These are phyloP conservation scores for Fusarium secorum DNA, from an alignment of 2,329 filamentous ascomycete genomes.

Conservation along the genomic window DNA sequence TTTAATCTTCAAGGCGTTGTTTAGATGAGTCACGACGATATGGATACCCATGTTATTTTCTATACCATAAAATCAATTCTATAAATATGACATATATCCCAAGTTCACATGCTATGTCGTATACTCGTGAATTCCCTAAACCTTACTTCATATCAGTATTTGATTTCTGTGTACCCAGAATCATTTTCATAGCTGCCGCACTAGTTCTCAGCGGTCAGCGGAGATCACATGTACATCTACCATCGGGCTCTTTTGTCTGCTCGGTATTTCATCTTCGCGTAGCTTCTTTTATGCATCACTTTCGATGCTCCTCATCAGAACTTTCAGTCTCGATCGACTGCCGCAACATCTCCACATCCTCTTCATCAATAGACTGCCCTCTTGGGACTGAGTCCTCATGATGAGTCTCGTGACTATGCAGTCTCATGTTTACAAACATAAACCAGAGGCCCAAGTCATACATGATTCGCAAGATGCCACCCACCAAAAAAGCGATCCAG, in stretches of 20 bases:
- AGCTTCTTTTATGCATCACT: background rate
- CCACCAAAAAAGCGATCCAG: constrained; percentile 69
- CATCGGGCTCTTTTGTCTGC: rapidly evolving
- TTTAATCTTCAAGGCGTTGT: background rate
- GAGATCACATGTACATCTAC: background rate
- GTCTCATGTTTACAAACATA: constrained; percentile 65
- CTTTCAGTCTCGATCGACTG: background rate
- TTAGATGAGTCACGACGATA: constrained; percentile 14
- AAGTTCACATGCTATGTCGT: background rate
- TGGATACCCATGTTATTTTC: constrained; percentile 16
- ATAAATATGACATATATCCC: background rate
- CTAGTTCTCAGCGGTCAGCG: rapidly evolving
- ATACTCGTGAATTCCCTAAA: background rate
- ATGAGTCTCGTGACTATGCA: constrained; percentile 54
- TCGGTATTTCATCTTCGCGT: rapidly evolving
- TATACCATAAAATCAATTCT: background rate
- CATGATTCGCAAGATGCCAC: constrained; percentile 59
- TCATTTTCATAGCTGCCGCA: background rate
- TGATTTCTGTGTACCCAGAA: too few relatives aligned
- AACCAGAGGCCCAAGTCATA: constrained; percentile 68
- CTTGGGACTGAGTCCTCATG: background rate
- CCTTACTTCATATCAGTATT: background rate
- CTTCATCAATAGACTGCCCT: constrained; percentile 20
- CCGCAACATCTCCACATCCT: constrained; percentile 14
- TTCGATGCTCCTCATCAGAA: constrained; percentile 6